Conservation (phyloP, 2,329 filamentous ascomycete species). For the Fusarium sp. region DNA sequence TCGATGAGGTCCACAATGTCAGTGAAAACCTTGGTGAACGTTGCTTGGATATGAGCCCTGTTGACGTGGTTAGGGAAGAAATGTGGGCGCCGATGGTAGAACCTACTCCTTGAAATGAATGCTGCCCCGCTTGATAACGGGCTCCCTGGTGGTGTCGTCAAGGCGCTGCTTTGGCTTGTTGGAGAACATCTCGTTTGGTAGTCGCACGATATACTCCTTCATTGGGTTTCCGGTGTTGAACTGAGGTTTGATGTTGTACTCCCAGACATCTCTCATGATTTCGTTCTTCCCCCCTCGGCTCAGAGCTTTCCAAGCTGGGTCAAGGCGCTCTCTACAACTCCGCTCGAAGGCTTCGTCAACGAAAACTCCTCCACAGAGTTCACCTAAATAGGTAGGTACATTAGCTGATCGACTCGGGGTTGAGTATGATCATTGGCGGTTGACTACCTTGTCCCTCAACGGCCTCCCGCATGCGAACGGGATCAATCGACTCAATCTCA, state of each 20-base stretch:
- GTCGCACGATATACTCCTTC: background rate
- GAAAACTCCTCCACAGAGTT: background rate
- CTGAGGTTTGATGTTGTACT: background rate
- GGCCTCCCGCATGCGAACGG: background rate
- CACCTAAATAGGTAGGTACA: background rate
- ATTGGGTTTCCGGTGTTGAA: background rate
- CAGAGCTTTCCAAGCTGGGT: background rate
- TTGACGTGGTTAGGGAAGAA: background rate
- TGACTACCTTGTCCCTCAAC: background rate
- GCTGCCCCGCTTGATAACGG: background rate
- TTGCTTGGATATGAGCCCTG: background rate
- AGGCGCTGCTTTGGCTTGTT: background rate
- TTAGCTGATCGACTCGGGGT: background rate
- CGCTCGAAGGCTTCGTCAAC: background rate
- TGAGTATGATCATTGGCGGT: no score
- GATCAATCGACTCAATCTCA: background rate
- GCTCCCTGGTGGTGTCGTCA: background rate
- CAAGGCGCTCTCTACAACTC: background rate
- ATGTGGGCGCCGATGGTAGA: background rate
- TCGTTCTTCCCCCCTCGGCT: background rate
- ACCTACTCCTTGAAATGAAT: background rate
- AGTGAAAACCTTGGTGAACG: background rate
- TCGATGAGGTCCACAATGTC: background rate
- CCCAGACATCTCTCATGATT: background rate
- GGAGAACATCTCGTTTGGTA: background rate